Base-by-base conservation (phyloP, 169 alveolate genomes). In the Besnoitia besnoiti region DNA sequence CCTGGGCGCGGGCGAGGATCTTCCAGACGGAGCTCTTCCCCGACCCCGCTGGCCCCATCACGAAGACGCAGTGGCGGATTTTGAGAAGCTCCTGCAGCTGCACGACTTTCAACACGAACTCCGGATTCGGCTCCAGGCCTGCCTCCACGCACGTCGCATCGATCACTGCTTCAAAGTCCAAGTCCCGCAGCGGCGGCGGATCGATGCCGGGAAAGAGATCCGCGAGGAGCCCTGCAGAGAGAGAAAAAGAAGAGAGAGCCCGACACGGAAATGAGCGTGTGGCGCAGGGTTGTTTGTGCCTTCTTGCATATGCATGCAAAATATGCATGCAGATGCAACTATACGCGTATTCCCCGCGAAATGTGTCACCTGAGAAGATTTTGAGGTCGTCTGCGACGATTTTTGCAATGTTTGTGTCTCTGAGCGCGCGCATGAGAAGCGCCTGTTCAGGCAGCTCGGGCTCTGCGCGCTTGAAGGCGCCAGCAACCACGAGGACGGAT, bases 391-490 rank as follows among this genome's bases (percentile, higher is more conserved):
- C 96, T 90, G 96, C 95, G 30, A 96, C 96, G 85, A 97, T 97
- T 96, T 98, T 99, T n/a, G 99, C 99, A 94, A 97, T 96, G 95
- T 99, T 99, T 95, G 98, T 97, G 95, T 98, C 99, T 94, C 99
- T 96, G 94, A 98, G 94, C 49, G 99, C 99, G 92, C 99, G 97
- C 98, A 97, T 98, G 92, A 98, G 97, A 89, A 98, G 95, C 73
- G 98, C 99, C 93, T 97, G 96, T 95, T 98, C 99, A 47, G 97
- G 95, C 92, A 98, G 96, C 91, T 96, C 93, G 51, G 99, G 98
- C 95, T 98, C 99, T 16, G 98, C 98, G 93, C 99, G 96, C 94
- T 98, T 98, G 95, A 98, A 98, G 67, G 98, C 97, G 67, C 99
- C 99, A 27, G 99, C 99, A 73, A 98, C 99, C 80, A 98, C 99